A percentile compares a stretch with the other conserved stretches of the same genome.
These are phyloP conservation scores for Penicillium roqueforti DNA, from an alignment of 495 filamentous ascomycete species.

Conservation along the genomic window DNA sequence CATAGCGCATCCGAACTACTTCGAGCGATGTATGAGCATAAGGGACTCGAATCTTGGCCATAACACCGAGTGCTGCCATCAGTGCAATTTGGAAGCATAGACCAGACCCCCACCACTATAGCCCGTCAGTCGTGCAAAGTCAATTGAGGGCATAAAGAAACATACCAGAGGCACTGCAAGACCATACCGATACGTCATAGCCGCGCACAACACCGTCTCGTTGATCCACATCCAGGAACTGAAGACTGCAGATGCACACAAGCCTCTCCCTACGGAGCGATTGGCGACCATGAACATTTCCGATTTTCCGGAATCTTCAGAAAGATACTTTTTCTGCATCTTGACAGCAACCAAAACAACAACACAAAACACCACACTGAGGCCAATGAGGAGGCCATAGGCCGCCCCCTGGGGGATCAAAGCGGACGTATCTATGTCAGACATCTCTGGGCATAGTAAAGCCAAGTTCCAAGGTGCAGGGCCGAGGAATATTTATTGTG, in stretches of 20 bases:
- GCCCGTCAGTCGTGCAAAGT: constrained; percentile 8
- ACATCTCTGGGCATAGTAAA: constrained; percentile 22
- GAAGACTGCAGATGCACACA: constrained; percentile 49
- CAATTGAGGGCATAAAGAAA: neutral
- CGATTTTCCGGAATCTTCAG: constrained; percentile 43
- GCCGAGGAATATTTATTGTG: constrained; percentile 6
- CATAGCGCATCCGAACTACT: constrained; percentile 52
- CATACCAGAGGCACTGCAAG: constrained; percentile 35
- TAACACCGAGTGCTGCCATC: constrained; percentile 37
- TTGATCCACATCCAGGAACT: constrained; percentile 50
- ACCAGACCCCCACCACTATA: constrained; percentile 39
- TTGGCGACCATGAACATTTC: constrained; percentile 55
- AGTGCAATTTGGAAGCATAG: constrained; percentile 40
- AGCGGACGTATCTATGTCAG: constrained; percentile 46
- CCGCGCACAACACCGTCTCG: constrained; percentile 38
- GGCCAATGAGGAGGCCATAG: constrained; percentile 43
- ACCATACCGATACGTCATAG: constrained; percentile 38
- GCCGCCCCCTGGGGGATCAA: constrained; percentile 39
- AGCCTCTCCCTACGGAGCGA: constrained; percentile 42
- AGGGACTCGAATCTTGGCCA: constrained; percentile 46
- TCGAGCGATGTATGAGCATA: constrained; percentile 56
- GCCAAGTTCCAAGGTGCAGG: constrained; percentile 1
- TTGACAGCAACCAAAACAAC: constrained; percentile 40
- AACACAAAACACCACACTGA: constrained; percentile 40
- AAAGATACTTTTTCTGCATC: constrained; percentile 39